phyloP scores from a whole-genome alignment of 73 alveolate genomes.

The Symbiodinium natans region DNA sequence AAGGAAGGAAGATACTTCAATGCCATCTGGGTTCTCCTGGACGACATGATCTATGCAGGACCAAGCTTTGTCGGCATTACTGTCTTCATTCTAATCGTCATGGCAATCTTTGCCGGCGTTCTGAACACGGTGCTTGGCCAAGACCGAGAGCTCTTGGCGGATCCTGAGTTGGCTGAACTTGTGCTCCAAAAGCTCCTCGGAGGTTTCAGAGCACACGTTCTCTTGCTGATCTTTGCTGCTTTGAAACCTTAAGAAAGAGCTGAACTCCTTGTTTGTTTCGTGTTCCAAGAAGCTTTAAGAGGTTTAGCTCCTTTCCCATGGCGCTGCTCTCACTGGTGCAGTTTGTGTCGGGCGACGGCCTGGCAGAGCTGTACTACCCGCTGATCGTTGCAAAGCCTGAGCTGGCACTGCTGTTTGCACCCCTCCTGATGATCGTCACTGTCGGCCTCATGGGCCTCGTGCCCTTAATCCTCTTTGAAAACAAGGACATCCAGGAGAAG shows the following conservation, averaged over 20 bases:
- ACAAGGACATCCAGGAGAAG: not conserved
- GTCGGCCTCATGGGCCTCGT: constrained; percentile 11
- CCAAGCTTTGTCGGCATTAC: not conserved
- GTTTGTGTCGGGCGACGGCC: constrained; percentile 11
- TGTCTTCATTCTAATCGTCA: constrained; percentile 4
- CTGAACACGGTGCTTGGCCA: not conserved
- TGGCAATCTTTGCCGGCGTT: not conserved
- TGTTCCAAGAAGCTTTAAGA: too few species aligned
- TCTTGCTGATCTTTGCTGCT: too few species aligned
- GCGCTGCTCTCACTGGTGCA: constrained; percentile 43
- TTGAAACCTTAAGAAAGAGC: too few species aligned
- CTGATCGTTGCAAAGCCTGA: constrained; percentile 14
- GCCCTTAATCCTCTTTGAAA: not conserved
- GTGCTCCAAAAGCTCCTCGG: too few species aligned
- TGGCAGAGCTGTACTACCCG: constrained; percentile 4
- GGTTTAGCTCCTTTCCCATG: not conserved
- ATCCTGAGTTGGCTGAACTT: not conserved
- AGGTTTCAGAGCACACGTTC: too few species aligned
- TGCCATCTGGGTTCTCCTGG: constrained; percentile 4
- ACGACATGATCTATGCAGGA: not conserved
- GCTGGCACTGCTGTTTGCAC: not conserved
- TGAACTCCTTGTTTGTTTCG: too few species aligned
- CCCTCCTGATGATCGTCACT: constrained; percentile 1
- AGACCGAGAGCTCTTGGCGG: not conserved
- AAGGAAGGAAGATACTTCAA: not conserved